A percentile compares a stretch with the other conserved stretches of the same genome.
Evolutionary conservation across 495 filamentous ascomycete species (phyloP).

Genomic region (Penicillium bialowiezense): DNA sequence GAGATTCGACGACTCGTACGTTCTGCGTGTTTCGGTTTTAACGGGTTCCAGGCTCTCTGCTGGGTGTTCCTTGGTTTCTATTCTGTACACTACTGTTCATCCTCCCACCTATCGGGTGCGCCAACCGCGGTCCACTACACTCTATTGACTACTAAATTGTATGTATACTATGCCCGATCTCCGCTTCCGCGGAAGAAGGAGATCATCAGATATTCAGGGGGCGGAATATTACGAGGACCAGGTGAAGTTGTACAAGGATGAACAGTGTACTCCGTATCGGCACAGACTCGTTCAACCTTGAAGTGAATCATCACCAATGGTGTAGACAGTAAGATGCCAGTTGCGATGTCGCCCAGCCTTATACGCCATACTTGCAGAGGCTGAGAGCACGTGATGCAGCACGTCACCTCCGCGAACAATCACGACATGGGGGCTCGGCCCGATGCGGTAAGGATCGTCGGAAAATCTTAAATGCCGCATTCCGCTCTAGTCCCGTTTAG

Average conservation of each 20-base stretch:
- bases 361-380: slow-evolving; percentile 1
- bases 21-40: too few species aligned
- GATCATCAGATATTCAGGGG: slow-evolving; percentile 27
- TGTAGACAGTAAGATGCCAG: background rate
- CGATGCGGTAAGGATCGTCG: slow-evolving; percentile 1
- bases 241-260: too few species aligned
- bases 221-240: slow-evolving; percentile 12
- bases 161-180: background rate
- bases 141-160: background rate
- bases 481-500: too few species aligned
- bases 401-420: slow-evolving; percentile 26
- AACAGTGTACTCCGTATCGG: too few species aligned
- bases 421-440: slow-evolving; percentile 16
- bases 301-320: too few species aligned
- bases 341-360: background rate
- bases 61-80: background rate
- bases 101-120: too few species aligned
- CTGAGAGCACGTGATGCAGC: slow-evolving; percentile 17
- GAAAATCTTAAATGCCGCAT: slow-evolving; percentile 6
- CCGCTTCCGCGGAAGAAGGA: too few species aligned
- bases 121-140: background rate
- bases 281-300: too few species aligned
- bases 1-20: background rate
- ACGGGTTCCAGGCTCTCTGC: background rate
- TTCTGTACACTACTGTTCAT: too few species aligned